These are phyloP conservation scores for Hyaloscypha bicolor DNA, from an alignment of 495 filamentous ascomycete genomes.

Conservation along the genomic window DNA sequence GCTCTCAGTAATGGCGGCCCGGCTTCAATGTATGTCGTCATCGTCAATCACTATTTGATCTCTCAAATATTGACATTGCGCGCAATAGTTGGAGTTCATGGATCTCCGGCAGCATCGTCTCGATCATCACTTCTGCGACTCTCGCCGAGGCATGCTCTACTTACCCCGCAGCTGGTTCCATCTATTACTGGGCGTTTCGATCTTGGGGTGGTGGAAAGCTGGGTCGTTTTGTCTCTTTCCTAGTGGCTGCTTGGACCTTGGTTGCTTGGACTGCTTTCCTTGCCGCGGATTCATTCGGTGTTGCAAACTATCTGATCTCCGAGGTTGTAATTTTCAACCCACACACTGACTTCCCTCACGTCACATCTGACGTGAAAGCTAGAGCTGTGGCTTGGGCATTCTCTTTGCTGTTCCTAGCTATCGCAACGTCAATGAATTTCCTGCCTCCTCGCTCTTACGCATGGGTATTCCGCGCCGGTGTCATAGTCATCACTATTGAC, in stretches of 20 bases:
- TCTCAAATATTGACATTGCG: not conserved
- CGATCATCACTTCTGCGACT: conserved; percentile 40
- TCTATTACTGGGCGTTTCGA: conserved; percentile 44
- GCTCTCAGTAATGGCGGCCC: conserved; percentile 40
- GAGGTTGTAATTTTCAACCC: conserved; percentile 40
- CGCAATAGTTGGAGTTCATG: conserved; percentile 38
- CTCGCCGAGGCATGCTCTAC: conserved; percentile 41
- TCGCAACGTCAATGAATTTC: conserved; percentile 40
- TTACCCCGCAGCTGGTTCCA: conserved; percentile 41
- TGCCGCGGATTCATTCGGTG: conserved; percentile 41
- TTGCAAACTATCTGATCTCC: conserved; percentile 41
- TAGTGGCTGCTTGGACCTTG: conserved; percentile 42
- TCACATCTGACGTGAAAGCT: conserved; percentile 37
- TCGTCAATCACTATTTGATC: not conserved
- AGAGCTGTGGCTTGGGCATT: conserved; percentile 40
- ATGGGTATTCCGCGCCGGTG: conserved; percentile 41
- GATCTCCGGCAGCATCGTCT: conserved; percentile 41
- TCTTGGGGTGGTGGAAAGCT: conserved; percentile 39
- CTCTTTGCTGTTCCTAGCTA: conserved; percentile 37
- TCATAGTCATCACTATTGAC: conserved; percentile 39
- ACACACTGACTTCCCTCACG: conserved; percentile 36
- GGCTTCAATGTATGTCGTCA: conserved; percentile 33
- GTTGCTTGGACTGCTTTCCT: conserved; percentile 43
- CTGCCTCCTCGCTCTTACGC: conserved; percentile 39
- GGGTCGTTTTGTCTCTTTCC: conserved; percentile 38